Base-by-base conservation (phyloP, 75 land plant genomes). In the Isoetes taiwanensis region DNA sequence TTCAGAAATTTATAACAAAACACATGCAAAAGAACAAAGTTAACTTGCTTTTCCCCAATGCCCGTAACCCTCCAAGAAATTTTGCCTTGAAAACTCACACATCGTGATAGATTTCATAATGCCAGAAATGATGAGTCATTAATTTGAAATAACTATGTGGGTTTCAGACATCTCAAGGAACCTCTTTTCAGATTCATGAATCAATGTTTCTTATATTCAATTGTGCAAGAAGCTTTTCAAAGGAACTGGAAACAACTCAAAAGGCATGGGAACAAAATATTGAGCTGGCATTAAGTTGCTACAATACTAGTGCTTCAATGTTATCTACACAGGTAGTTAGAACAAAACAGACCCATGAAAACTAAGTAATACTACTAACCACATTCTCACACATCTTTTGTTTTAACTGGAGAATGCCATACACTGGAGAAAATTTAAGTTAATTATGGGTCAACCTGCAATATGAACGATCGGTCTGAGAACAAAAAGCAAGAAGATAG, bases 61-160 rank as follows among this genome's bases (percentile, higher is more conserved):
- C 61, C 58, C 86, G 97, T 34, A 90, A 69, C 35, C 97, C 97
- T 69, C 73, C 67, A 41, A 83, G 59, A 53, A 90, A 90, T 66
- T 90, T 58, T 90, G 87, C 63, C 73, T 69, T 38, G 97, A 83
- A 57, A 75, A 90, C 66, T 90, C 97, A 76, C 97, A 90, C 97
- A 90, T 90, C 9, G 97, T 90, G 34, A 87, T 80, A 67, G 97
- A 93, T 43, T 86, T 90, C 97, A 90, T 90, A 52, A 86, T 93
- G 93, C 97, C 86, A 11, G 94, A 86, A 29, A 90, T 46, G 28
- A 90, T 93, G 64, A 90, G 74, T 93, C 43, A 50, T 43, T 3
- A 40, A 23, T 26, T 23, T n/a, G n/a, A 64, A 59, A 40, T 11
- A 28, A 19, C 8, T 27, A 11, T 14, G 10, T n/a, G n/a, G n/a